Conservation (phyloP, 495 filamentous ascomycete species). For the Hypoxylon crocopeplum region DNA sequence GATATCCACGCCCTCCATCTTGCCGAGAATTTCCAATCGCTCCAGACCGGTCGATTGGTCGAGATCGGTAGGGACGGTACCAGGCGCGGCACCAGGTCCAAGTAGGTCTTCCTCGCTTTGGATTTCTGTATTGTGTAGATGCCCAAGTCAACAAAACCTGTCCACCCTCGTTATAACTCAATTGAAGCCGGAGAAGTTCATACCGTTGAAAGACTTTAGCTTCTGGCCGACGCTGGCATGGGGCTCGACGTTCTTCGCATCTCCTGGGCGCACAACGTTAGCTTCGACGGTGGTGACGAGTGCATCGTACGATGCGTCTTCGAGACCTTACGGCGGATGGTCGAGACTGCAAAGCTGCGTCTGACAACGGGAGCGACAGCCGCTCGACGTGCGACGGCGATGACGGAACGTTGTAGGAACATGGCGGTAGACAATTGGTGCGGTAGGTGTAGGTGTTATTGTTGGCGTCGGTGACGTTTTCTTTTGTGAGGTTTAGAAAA, state of each 20-base stretch:
- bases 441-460: not conserved
- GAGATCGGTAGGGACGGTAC: conserved; percentile 88
- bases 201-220: conserved; percentile 40
- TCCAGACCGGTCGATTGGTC: conserved; percentile 97
- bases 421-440: conserved; percentile 57
- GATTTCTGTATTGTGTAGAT: conserved; percentile 69
- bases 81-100: conserved; percentile 77
- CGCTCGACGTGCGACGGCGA: conserved; percentile 74
- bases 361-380: conserved; percentile 64
- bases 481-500: conserved; percentile 14
- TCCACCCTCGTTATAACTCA: conserved; percentile 4
- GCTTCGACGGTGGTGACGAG: conserved; percentile 20
- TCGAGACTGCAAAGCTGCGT: conserved; percentile 64
- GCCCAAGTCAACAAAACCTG: conserved; percentile 30
- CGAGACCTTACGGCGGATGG: conserved; percentile 63
- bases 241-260: conserved; percentile 41
- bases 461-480: conserved; percentile 16
- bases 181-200: conserved; percentile 1
- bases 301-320: conserved; percentile 30
- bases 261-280: conserved; percentile 34
- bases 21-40: conserved; percentile 97
- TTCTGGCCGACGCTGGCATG: conserved; percentile 25
- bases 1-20: conserved; percentile 97
- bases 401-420: conserved; percentile 83
- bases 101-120: conserved; percentile 80